phyloP scores from a whole-genome alignment of 352 stramenopile genomes.

The Phytophthora colocasiae region DNA sequence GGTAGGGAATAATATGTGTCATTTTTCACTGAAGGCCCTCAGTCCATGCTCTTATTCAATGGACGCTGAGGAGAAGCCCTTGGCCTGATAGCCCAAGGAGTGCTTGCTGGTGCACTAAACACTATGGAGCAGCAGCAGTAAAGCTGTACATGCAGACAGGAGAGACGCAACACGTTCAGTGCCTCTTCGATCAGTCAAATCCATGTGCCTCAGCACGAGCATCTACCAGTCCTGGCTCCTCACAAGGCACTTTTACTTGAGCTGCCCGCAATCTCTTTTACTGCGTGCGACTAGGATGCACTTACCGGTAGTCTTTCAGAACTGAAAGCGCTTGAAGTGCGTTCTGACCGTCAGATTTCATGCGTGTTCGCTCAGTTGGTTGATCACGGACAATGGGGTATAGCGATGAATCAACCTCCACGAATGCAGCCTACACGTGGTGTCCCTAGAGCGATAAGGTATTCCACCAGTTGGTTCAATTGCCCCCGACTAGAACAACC shows the following conservation, averaged over 20 bases:
- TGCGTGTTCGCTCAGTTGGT: background rate
- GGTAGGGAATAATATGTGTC: too few relatives aligned
- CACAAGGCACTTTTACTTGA: conserved; percentile 17
- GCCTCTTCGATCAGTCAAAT: conserved; percentile 22
- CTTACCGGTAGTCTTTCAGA: too few relatives aligned
- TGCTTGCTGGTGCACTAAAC: too few relatives aligned
- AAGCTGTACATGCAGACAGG: background rate
- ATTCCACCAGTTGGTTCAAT: background rate
- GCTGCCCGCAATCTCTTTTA: conserved; percentile 11
- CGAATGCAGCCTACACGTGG: background rate
- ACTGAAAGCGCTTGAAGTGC: background rate
- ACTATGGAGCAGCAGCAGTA: too few relatives aligned
- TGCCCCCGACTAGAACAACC: background rate
- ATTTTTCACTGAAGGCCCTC: too few relatives aligned
- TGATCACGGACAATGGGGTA: background rate
- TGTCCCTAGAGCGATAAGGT: conserved; percentile 9
- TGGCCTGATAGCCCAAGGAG: too few relatives aligned
- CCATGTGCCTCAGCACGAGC: conserved; percentile 1
- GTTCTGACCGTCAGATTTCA: conserved; percentile 11
- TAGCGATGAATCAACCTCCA: background rate
- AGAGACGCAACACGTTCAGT: background rate
- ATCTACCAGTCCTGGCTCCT: conserved; percentile 18
- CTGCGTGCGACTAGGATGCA: background rate
- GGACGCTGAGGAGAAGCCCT: too few relatives aligned
- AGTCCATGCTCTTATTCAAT: too few relatives aligned